phyloP scores from a whole-genome alignment of 495 filamentous ascomycete genomes.

The Diplogelasinospora grovesii region DNA sequence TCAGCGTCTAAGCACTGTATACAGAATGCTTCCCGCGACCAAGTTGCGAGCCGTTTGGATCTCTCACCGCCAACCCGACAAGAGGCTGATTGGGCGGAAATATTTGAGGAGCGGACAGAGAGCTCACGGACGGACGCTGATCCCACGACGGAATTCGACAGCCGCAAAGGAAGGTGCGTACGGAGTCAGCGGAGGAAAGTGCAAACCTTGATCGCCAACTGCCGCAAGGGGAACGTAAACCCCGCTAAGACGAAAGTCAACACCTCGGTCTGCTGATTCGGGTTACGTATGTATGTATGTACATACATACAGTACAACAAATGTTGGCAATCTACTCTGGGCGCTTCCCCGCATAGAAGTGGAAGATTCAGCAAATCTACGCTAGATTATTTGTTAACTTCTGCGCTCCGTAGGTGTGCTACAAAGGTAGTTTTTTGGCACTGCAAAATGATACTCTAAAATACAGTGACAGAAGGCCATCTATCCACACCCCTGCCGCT shows the following conservation, averaged over 20 bases:
- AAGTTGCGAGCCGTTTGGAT: neutral
- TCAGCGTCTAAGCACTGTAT: slow-evolving; percentile 4
- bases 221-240: slow-evolving; percentile 10
- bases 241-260: neutral
- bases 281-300: too few relatives aligned
- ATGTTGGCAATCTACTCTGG: too few relatives aligned
- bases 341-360: too few relatives aligned
- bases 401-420: too few relatives aligned
- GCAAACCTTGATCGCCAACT: slow-evolving; percentile 8
- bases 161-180: too few relatives aligned
- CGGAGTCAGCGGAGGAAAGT: neutral
- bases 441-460: too few relatives aligned
- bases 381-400: too few relatives aligned
- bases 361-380: too few relatives aligned
- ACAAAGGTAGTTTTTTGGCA: too few relatives aligned
- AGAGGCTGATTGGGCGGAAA: slow-evolving; percentile 15
- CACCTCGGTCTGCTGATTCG: slow-evolving; percentile 4
- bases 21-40: slow-evolving; percentile 5
- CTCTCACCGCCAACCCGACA: slow-evolving; percentile 9
- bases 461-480: too few relatives aligned
- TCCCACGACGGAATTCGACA: slow-evolving; percentile 1
- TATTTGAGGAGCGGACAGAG: slow-evolving; percentile 2
- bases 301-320: too few relatives aligned
- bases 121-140: slow-evolving; percentile 1
- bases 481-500: slow-evolving; percentile 16